A percentile compares a stretch with the other conserved stretches of the same genome.
Evolutionary conservation across 129 eudicot genomes (phyloP).

Genomic region (carrot (Daucus carota)): DH1_v3.0 NC_030386.2:23586501-23587000

Average conservation of each 20-base stretch:
- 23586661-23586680: neutral
- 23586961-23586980: too few relatives aligned
- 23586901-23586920: too few relatives aligned
- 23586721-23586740: neutral
- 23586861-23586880: too few relatives aligned
- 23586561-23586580: neutral
- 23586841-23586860: neutral
- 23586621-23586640: neutral
- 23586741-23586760: neutral
- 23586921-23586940: too few relatives aligned
- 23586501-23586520: neutral
- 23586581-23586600: neutral
- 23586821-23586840: neutral
- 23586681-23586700: neutral
- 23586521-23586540: neutral
- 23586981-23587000: too few relatives aligned
- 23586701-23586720: neutral
- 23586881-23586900: too few relatives aligned
- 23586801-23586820: neutral
- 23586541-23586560: neutral
- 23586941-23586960: too few relatives aligned
- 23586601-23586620: neutral
- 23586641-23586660: neutral
- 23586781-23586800: neutral
- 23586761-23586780: too few relatives aligned